Percentiles rank a stretch among this genome's conserved stretches.
phyloP scores from a whole-genome alignment of 495 filamentous ascomycete species.

The Penicillium paxilli region DNA sequence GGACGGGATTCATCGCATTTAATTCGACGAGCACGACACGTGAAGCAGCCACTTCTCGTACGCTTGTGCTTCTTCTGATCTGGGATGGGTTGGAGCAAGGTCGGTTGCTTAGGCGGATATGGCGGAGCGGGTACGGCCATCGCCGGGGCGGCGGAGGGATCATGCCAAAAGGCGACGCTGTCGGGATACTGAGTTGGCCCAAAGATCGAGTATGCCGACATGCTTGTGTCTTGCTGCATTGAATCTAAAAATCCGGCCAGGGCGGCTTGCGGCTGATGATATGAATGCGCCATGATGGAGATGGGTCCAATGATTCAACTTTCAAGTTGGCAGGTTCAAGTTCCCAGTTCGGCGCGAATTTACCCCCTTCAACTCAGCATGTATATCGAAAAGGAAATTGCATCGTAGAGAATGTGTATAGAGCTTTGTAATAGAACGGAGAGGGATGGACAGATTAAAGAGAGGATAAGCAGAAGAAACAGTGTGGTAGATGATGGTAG shows the following conservation, averaged over 20 bases:
- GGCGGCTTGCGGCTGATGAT: conserved; percentile 34
- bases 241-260: conserved; percentile 32
- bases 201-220: conserved; percentile 40
- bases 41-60: conserved; percentile 92
- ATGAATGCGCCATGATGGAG: conserved; percentile 39
- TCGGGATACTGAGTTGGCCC: conserved; percentile 41
- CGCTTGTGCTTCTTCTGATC: conserved; percentile 93
- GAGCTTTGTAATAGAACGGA: conserved; percentile 1
- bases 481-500: not conserved
- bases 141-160: conserved; percentile 26
- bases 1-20: conserved; percentile 93
- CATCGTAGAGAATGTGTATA: conserved; percentile 18
- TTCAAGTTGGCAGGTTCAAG: no score
- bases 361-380: conserved; percentile 10
- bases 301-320: no score
- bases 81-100: conserved; percentile 30
- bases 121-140: conserved; percentile 24
- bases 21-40: conserved; percentile 83
- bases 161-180: conserved; percentile 46
- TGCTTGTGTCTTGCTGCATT: conserved; percentile 27
- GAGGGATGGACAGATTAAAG: not conserved
- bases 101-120: conserved; percentile 32
- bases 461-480: not conserved
- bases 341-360: conserved; percentile 8
- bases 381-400: conserved; percentile 7